These are phyloP conservation scores for Mycena epipterygia DNA, from an alignment of 768 basidiomycete genomes.

Conservation along the genomic window DNA sequence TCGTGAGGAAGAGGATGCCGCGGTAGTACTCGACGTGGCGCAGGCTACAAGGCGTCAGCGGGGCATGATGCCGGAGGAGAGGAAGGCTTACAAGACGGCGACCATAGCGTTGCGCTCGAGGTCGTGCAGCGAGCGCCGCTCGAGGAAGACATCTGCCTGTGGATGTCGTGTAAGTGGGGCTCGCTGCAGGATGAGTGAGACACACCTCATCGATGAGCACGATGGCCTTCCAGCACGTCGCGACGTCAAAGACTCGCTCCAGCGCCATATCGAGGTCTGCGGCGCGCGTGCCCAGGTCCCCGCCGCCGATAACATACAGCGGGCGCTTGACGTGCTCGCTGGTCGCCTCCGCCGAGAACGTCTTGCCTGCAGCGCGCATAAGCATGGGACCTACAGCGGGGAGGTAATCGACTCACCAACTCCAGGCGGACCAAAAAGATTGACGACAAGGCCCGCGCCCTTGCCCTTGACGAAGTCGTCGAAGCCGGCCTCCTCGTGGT, in stretches of 20 bases:
- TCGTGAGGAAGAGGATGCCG: slow-evolving; percentile 70
- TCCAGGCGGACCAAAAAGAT: slow-evolving; percentile 70
- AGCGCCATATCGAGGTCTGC: slow-evolving; percentile 58
- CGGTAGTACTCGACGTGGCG: slow-evolving; percentile 71
- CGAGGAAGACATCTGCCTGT: slow-evolving; percentile 79
- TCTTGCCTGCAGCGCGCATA: slow-evolving; percentile 55
- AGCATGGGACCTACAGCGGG: too few relatives aligned
- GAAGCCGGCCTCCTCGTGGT: slow-evolving; percentile 65
- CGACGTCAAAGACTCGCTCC: slow-evolving; percentile 63
- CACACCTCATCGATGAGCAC: slow-evolving; percentile 67
- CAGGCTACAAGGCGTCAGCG: slow-evolving; percentile 50
- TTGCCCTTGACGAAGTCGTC: slow-evolving; percentile 77
- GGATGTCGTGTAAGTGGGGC: slow-evolving; percentile 22
- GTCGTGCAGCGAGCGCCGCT: slow-evolving; percentile 75
- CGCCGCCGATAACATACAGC: slow-evolving; percentile 67
- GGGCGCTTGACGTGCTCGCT: slow-evolving; percentile 68
- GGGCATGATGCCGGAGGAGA: slow-evolving; percentile 36
- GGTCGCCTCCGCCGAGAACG: slow-evolving; percentile 71
- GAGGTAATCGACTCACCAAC: slow-evolving; percentile 55
- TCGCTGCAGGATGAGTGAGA: neutral
- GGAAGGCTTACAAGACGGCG: slow-evolving; percentile 66
- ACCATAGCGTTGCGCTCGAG: slow-evolving; percentile 80
- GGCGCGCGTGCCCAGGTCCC: slow-evolving; percentile 66
- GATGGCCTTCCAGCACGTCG: slow-evolving; percentile 73
- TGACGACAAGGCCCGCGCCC: slow-evolving; percentile 71